These are phyloP conservation scores for Dictyostelium capitatum DNA, from an alignment of 78 protist species.

Conservation along the genomic window DNA sequence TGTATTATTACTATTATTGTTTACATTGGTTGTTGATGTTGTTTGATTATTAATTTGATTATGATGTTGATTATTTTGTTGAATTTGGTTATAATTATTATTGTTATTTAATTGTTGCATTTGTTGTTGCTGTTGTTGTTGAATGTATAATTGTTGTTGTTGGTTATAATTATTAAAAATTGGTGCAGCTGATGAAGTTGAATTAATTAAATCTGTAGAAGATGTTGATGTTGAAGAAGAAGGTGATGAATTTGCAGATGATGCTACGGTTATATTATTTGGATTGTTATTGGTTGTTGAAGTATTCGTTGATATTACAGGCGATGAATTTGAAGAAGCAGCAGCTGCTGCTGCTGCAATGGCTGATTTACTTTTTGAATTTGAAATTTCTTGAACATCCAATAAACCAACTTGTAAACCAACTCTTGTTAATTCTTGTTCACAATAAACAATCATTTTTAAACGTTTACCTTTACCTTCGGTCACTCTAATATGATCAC, in stretches of 20 bases:
- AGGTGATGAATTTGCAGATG: constrained; percentile 31
- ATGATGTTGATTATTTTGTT: background rate
- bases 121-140: background rate
- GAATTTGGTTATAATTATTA: background rate
- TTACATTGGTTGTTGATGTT: background rate
- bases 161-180: background rate
- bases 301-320: background rate
- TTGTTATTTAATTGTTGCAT: background rate
- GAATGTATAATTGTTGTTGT: background rate
- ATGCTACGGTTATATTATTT: background rate
- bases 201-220: constrained; percentile 15
- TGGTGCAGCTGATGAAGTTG: constrained; percentile 27
- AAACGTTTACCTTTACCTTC: constrained; percentile 82
- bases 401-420: constrained; percentile 68
- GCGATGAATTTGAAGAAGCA: background rate
- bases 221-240: constrained; percentile 27
- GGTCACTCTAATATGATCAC: constrained; percentile 79
- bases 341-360: constrained; percentile 1
- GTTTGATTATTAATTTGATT: background rate
- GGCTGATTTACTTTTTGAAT: background rate
- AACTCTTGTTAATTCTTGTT: constrained; percentile 44
- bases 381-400: constrained; percentile 17
- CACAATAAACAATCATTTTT: constrained; percentile 76
- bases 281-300: no score
- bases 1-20: background rate